Percentiles rank a stretch among this genome's conserved stretches.
Conservation (phyloP, 352 stramenopile genomes). For the Pythium plurisporium region DNA sequence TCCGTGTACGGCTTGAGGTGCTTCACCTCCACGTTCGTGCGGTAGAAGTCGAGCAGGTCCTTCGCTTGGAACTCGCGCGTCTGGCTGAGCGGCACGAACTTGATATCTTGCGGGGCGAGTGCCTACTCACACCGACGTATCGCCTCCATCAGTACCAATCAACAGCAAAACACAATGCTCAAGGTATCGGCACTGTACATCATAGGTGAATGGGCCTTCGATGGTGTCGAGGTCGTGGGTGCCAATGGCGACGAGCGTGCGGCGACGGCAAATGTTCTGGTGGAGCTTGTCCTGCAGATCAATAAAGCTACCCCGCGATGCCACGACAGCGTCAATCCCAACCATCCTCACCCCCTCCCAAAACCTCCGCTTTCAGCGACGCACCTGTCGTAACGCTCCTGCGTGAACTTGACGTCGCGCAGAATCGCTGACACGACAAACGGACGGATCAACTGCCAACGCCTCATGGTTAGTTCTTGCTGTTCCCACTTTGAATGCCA, state of each 20-base stretch:
- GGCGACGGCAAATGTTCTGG: conserved; percentile 98
- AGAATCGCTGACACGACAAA: conserved; percentile 98
- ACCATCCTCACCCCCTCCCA: too few relatives aligned
- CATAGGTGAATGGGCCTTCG: conserved; percentile 91
- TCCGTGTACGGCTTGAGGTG: conserved; percentile 99
- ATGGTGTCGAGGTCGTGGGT: conserved; percentile 98
- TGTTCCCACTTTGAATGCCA: neutral
- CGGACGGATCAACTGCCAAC: conserved; percentile 84
- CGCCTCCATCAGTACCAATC: neutral
- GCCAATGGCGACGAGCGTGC: conserved; percentile 99
- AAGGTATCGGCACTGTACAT: conserved; percentile 33
- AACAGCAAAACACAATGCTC: neutral
- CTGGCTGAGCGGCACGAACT: conserved; percentile 95
- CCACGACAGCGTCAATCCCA: neutral
- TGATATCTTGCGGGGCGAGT: conserved; percentile 90
- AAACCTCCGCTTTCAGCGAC: too few relatives aligned
- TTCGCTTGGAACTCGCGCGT: conserved; percentile 90
- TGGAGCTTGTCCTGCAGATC: conserved; percentile 99
- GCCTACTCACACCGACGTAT: conserved; percentile 46
- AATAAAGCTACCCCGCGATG: too few relatives aligned
- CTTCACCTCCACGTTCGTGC: conserved; percentile 93
- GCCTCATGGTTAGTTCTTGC: neutral
- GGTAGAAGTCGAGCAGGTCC: conserved; percentile 95
- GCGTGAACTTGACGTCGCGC: conserved; percentile 94
- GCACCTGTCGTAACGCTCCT: conserved; percentile 92